Percentiles rank a stretch among this genome's conserved stretches.
phyloP scores from a whole-genome alignment of 2,329 filamentous ascomycete species.

The Rutstroemia sp. region DNA sequence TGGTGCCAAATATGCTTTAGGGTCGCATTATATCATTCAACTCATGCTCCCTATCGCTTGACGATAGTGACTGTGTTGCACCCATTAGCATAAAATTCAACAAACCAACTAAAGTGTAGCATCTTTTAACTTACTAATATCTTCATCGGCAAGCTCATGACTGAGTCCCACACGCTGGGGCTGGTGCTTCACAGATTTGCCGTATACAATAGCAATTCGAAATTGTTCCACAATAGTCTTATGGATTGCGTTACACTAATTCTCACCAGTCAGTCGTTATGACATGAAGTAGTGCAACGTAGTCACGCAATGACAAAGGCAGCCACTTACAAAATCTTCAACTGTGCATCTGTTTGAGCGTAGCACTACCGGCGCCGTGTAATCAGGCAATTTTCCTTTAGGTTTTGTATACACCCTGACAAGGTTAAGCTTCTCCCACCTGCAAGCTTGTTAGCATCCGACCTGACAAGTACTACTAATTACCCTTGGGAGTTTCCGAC shows the following conservation, averaged over 20 bases:
- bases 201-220: slow-evolving; percentile 91
- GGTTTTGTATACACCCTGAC: slow-evolving; percentile 96
- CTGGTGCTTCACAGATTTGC: slow-evolving; percentile 97
- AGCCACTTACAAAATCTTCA: slow-evolving; percentile 82
- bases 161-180: slow-evolving; percentile 87
- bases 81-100: background rate
- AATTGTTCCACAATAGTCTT: slow-evolving; percentile 94
- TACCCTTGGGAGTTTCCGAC: background rate
- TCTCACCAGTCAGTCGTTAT: slow-evolving; percentile 13
- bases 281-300: background rate
- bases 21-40: background rate
- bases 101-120: background rate
- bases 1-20: slow-evolving; percentile 1
- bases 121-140: slow-evolving; percentile 54
- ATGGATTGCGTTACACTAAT: slow-evolving; percentile 94
- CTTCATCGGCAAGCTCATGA: slow-evolving; percentile 91
- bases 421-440: slow-evolving; percentile 90
- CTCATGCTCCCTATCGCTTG: slow-evolving; percentile 45
- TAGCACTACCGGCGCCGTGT: slow-evolving; percentile 83
- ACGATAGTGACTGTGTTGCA: slow-evolving; percentile 50
- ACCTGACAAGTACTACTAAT: background rate
- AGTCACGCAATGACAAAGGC: slow-evolving; percentile 4
- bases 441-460: slow-evolving; percentile 25
- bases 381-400: slow-evolving; percentile 91
- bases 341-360: slow-evolving; percentile 77